Evolutionary conservation across 176 grass and related monocot species (phyloP), one percentile per base, ranked within the genome.

Genomic region (Raddia guianensis): DNA sequence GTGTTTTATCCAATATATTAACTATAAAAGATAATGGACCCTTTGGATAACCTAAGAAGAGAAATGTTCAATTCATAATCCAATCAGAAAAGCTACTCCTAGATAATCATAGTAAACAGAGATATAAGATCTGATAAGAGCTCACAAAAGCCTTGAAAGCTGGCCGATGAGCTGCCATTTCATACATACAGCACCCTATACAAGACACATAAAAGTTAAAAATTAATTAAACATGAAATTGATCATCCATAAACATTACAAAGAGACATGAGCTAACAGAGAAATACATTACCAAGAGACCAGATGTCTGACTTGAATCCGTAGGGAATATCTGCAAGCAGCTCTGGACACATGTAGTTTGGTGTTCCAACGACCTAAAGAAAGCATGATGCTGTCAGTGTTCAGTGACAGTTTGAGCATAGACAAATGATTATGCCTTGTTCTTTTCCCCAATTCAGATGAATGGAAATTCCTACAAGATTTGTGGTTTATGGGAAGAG

Each of bases 291-390:
- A 99, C 97, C 97, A 40, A 99, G 91, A 66, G 97, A 99, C 97
- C 97, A 99, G 52, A 99, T 99, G 51, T 99, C 97, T 49, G 97
- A 99, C 77, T 99, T 99, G 73, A 95, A 99, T 69, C 97, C 97
- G 52, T 99, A 99, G 7, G 97, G 97, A 84, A 99, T 99, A 77
- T 96, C 97, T 53, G 97, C 85, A 84, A 99, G 93, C 48, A 99
- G 81, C 81, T 99, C 97, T 11, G 97, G 97, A 70, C 97, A 99
- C 97, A 99, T 99, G 78, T 99, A 99, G 86, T 99, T 99, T 68
- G 97, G 97, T 61, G 97, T 99, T 79, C 97, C 93, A 9, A 99
- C 97, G 33, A 99, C 97, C 93, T 99, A 89, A 93, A 80, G 9
- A 32, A 87, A 77, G 1, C 9, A 42, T 3, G 3, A 9, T 66